phyloP scores from a whole-genome alignment of 495 filamentous ascomycete species.

The Penicillium tannophilum region DNA sequence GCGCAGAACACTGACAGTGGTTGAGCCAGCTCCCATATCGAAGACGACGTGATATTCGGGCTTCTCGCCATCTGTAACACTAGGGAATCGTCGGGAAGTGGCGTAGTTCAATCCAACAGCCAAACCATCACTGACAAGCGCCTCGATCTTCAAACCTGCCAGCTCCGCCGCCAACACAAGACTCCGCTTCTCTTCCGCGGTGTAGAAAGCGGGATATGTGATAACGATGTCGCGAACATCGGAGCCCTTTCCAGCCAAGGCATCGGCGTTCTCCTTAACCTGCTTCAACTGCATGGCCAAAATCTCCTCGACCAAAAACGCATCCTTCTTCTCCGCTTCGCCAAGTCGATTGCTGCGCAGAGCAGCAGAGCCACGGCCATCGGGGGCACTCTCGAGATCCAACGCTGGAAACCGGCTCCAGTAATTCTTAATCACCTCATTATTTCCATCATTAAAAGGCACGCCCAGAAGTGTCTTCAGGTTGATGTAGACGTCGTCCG shows the following conservation, averaged over 20 bases:
- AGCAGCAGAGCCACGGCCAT: conserved; percentile 67
- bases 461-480: conserved; percentile 85
- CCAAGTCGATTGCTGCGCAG: conserved; percentile 76
- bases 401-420: conserved; percentile 68
- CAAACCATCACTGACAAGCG: conserved; percentile 84
- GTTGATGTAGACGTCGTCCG: conserved; percentile 91
- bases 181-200: conserved; percentile 80
- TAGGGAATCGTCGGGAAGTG: conserved; percentile 84
- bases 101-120: conserved; percentile 96
- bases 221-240: conserved; percentile 80
- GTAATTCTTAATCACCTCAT: conserved; percentile 67
- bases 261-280: conserved; percentile 83
- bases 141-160: conserved; percentile 83
- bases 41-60: conserved; percentile 92
- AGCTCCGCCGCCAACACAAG: conserved; percentile 80
- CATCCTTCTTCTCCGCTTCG: conserved; percentile 60
- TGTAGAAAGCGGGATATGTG: conserved; percentile 91
- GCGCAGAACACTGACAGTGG: conserved; percentile 87
- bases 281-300: conserved; percentile 95
- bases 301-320: conserved; percentile 89
- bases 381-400: conserved; percentile 43
- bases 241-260: conserved; percentile 76
- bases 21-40: conserved; percentile 98
- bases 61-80: conserved; percentile 77
- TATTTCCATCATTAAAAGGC: conserved; percentile 51